Base-by-base conservation (phyloP, 2,329 filamentous ascomycete genomes). In the Mycogone perniciosa region DNA sequence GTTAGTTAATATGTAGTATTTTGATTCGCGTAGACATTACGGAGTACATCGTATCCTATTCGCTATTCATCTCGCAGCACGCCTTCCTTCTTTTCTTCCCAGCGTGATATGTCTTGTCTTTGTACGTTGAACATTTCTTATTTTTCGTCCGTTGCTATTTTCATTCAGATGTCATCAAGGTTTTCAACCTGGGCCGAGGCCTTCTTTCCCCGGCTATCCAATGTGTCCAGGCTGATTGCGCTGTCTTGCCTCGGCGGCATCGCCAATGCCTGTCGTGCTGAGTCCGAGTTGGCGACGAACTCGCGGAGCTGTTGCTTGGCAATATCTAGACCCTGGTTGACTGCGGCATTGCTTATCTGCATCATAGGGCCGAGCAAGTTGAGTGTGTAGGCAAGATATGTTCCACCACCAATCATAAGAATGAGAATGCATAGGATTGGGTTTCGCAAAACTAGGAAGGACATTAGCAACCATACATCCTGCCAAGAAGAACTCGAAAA, bases 361-460 rank as follows among this genome's bases (percentile, higher is more conserved):
- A 95, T 76, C 76, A 99, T 97, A 0, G 93, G 93, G 1, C 93
- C 93, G 73, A 95, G 91, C 11, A 99, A 82, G 67, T 97, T 97
- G 59, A 99, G 84, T 33, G 84, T 91, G 71, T 93, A 96, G 4
- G 91, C 93, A 30, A 96, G 76, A 62, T 97, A 99, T 4, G 86
- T 88, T 50, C 81, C 90, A 48, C 86, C 80, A 8, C 77, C 84
- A 39, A 86, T 71, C 46, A 97, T 70, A 62, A 96, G 82, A 52
- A 97, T 76, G 62, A 97, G 82, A 63, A 99, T 74, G 73, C 96
- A 96, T 67, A 96, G 90, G 56, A 95, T 74, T 0, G 93, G 93
- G 69, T 97, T 97, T 58, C 90, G 89, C 39, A 97, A 78, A 34
- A 99, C 93, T 96, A 62, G 20, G 50, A 4, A 39, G 4, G 10